These are phyloP conservation scores for Coemansia sp. DNA, from an alignment of 192 early-diverging fungal species.

Conservation along the genomic window DNA sequence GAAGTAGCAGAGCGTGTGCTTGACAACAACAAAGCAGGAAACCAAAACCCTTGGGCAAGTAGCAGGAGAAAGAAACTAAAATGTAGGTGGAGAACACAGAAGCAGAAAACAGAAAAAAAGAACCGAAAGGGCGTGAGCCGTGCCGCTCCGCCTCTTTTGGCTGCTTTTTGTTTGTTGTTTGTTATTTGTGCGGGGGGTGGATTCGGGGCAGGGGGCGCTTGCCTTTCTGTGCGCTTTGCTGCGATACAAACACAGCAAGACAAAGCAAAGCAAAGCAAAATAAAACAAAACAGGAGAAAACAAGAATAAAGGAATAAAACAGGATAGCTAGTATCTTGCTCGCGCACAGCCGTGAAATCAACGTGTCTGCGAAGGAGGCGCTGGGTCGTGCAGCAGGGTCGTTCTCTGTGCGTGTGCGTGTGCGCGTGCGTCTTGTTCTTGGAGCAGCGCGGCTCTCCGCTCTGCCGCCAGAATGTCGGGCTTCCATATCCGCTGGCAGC, in stretches of 20 bases:
- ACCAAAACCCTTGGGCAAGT: background rate
- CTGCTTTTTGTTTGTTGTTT: too few species aligned
- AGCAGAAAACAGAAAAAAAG: background rate
- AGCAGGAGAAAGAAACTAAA: background rate
- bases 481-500: too few species aligned
- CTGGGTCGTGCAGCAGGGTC: background rate
- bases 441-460: too few species aligned
- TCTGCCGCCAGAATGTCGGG: too few species aligned
- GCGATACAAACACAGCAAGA: too few species aligned
- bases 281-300: background rate
- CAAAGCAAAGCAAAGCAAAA: background rate
- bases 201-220: too few species aligned
- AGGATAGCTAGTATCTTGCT: background rate
- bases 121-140: background rate
- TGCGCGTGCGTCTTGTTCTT: too few species aligned
- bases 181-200: too few species aligned
- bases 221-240: too few species aligned
- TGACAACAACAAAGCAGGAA: background rate
- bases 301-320: background rate
- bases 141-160: too few species aligned
- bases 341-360: background rate
- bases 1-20: background rate
- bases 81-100: background rate
- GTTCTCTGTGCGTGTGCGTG: too few species aligned
- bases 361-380: slow-evolving; percentile 3